Evolutionary conservation across 1,284 basidiomycete species (phyloP).

Genomic region (Golubevia sp.): DNA sequence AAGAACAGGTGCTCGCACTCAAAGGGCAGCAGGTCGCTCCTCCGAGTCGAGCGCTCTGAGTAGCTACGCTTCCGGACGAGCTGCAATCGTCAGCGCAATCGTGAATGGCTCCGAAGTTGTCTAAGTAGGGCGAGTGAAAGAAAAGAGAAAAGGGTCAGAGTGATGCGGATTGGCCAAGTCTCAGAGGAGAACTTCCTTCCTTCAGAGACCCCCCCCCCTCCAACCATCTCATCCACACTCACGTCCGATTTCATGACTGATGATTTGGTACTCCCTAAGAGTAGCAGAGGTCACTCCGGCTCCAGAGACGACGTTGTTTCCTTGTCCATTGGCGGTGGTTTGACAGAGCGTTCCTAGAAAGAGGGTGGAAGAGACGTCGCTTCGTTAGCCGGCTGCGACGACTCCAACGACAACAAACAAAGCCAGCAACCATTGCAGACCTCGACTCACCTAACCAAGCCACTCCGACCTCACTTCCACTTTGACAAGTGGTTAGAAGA

Average conservation of each 20-base stretch:
- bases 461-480: conserved; percentile 50
- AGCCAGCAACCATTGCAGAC: no score
- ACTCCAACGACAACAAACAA: background rate
- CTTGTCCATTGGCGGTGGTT: conserved; percentile 21
- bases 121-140: conserved; percentile 11
- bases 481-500: conserved; percentile 41
- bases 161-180: background rate
- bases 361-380: background rate
- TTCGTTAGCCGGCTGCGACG: background rate
- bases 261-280: conserved; percentile 46
- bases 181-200: background rate
- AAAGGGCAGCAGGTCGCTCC: conserved; percentile 48
- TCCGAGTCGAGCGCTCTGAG: conserved; percentile 16
- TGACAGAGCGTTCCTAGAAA: conserved; percentile 45
- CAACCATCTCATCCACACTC: background rate
- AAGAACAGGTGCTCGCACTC: conserved; percentile 31
- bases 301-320: conserved; percentile 40
- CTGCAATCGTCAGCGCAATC: conserved; percentile 47
- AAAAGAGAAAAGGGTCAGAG: background rate
- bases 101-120: conserved; percentile 58
- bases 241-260: conserved; percentile 49
- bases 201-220: no score
- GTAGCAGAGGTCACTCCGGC: conserved; percentile 49
- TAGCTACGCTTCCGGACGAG: conserved; percentile 24
- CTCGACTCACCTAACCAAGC: conserved; percentile 36